Conservation (phyloP, 768 basidiomycete species). For the Suillus spraguei region DNA sequence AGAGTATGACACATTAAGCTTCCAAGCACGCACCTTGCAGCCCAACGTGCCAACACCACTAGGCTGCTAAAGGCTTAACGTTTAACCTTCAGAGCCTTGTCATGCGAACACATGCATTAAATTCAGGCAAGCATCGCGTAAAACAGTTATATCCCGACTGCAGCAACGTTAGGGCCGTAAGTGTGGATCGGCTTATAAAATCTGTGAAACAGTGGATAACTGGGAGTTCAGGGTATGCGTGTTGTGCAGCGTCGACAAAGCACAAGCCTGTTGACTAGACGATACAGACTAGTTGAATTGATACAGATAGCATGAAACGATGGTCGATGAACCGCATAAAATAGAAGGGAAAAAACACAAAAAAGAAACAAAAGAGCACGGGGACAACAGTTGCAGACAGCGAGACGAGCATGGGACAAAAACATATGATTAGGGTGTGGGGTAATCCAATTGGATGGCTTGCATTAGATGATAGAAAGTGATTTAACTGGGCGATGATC, state of each 20-base stretch:
- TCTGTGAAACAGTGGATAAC: neutral
- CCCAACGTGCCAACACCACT: neutral
- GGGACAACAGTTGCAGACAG: too few species aligned
- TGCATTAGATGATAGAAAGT: too few species aligned
- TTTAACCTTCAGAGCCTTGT: neutral
- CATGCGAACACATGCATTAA: neutral
- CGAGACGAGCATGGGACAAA: too few species aligned
- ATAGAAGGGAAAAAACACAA: neutral
- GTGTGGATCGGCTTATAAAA: neutral
- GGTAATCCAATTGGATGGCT: too few species aligned
- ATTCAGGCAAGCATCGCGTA: neutral
- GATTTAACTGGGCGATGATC: too few species aligned
- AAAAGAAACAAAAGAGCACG: too few species aligned
- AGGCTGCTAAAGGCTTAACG: neutral
- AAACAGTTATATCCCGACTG: neutral
- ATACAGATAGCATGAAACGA: conserved; percentile 4
- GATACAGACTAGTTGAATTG: neutral
- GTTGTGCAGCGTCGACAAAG: neutral
- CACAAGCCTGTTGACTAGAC: neutral
- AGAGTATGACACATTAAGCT: neutral
- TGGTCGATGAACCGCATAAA: neutral
- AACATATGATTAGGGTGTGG: too few species aligned
- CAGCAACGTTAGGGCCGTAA: neutral
- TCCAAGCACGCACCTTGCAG: neutral
- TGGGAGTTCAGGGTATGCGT: neutral